Evolutionary conservation across 1,284 basidiomycete genomes (phyloP).

Genomic region (Trametes versicolor): DNA sequence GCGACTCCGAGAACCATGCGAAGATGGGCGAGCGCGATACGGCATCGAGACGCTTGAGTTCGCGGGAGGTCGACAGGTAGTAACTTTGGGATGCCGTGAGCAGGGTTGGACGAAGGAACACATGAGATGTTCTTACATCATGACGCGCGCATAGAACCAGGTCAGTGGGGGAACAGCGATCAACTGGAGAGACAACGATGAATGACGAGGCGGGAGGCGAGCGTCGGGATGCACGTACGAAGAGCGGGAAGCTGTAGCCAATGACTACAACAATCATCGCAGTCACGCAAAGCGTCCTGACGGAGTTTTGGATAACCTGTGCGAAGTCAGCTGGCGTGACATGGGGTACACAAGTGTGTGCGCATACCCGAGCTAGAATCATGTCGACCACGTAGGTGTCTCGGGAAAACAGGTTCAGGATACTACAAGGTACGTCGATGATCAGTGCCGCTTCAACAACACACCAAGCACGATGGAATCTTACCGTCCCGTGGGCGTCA

Average conservation of each 20-base stretch:
- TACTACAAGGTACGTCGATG: slow-evolving; percentile 50
- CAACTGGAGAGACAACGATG: slow-evolving; percentile 46
- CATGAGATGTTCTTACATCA: slow-evolving; percentile 62
- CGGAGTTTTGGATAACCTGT: slow-evolving; percentile 72
- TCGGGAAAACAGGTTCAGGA: slow-evolving; percentile 90
- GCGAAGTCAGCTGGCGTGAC: not conserved
- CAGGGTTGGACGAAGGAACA: not conserved
- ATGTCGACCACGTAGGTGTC: slow-evolving; percentile 95
- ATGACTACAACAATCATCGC: slow-evolving; percentile 86
- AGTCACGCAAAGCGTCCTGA: slow-evolving; percentile 69
- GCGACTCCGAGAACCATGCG: slow-evolving; percentile 88
- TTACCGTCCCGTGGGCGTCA: slow-evolving; percentile 82
- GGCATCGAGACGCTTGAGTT: slow-evolving; percentile 92
- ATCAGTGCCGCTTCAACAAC: not conserved
- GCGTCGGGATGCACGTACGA: slow-evolving; percentile 48
- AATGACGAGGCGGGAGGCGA: not conserved
- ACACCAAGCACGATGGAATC: not conserved
- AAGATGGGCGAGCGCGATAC: slow-evolving; percentile 93
- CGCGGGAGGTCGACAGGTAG: slow-evolving; percentile 91
- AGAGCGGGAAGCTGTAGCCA: slow-evolving; percentile 82
- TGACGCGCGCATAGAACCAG: slow-evolving; percentile 81
- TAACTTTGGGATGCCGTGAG: slow-evolving; percentile 59
- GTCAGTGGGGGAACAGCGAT: slow-evolving; percentile 79
- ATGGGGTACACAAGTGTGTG: not conserved
- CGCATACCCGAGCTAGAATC: slow-evolving; percentile 70